Evolutionary conservation across 371 early-diverging fungal genomes (phyloP).

Genomic region (Haplosporangium sp.): DNA sequence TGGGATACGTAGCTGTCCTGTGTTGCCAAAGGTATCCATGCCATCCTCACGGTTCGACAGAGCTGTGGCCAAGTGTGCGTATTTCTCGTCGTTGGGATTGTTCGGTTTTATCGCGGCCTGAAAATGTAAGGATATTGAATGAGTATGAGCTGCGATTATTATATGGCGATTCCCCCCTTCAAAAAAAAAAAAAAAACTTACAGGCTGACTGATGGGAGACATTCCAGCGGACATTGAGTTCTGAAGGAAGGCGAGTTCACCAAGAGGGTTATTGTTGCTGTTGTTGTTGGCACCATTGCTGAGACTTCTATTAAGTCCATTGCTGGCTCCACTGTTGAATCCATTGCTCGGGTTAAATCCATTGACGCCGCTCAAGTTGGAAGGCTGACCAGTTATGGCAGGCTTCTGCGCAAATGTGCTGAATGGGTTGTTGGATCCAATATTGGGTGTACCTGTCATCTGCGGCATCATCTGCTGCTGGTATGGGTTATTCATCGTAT

Average conservation of each 20-base stretch:
- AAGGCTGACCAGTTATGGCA: conserved; percentile 45
- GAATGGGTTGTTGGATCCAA: conserved; percentile 58
- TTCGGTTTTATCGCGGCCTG: conserved; percentile 12
- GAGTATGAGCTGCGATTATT: too few species aligned
- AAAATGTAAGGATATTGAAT: too few species aligned
- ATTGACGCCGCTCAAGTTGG: conserved; percentile 17
- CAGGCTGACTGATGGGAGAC: conserved; percentile 24
- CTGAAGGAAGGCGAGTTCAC: conserved; percentile 47
- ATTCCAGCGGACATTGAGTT: conserved; percentile 26
- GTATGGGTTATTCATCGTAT: conserved; percentile 53
- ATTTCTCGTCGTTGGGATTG: conserved; percentile 37
- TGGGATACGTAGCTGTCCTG: conserved; percentile 63
- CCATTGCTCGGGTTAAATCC: conserved; percentile 16
- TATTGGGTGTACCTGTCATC: conserved; percentile 39
- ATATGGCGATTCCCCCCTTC: conserved; percentile 35
- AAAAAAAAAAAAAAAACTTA: conserved; percentile 8
- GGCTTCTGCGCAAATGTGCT: conserved; percentile 54
- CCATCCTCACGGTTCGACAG: conserved; percentile 58
- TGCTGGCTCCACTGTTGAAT: conserved; percentile 6
- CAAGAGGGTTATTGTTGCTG: conserved; percentile 28
- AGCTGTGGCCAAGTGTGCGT: conserved; percentile 34
- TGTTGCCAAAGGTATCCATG: conserved; percentile 65
- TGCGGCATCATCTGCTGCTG: conserved; percentile 52
- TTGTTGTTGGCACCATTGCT: neutral
- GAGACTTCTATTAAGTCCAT: neutral